phyloP scores from a whole-genome alignment of 2,329 filamentous ascomycete genomes.

The Fusarium anthophilum region DNA sequence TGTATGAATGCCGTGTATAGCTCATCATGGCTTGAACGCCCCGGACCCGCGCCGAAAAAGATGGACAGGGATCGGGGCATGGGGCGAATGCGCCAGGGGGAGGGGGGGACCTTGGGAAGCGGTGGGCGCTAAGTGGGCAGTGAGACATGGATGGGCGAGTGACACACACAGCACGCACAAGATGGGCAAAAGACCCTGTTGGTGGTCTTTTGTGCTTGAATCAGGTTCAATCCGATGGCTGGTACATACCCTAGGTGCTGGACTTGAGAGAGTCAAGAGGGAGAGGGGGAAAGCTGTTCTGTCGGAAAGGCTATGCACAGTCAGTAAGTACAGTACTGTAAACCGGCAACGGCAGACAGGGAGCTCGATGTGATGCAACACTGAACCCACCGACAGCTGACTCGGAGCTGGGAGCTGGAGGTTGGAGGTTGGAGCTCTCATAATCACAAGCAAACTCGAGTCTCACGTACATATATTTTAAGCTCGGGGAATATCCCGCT shows the following conservation, averaged over 20 bases:
- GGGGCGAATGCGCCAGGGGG: conserved; percentile 23
- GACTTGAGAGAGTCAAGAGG: neutral
- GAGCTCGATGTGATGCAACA: neutral
- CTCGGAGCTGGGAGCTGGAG: conserved; percentile 15
- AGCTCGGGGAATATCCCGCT: neutral
- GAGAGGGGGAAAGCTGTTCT: neutral
- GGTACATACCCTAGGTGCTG: neutral
- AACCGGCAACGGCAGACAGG: neutral
- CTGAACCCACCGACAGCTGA: conserved; percentile 11
- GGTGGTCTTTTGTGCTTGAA: conserved; percentile 4
- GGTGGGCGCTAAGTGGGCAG: conserved; percentile 41
- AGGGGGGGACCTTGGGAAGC: conserved; percentile 4
- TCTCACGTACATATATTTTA: neutral
- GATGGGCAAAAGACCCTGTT: conserved; percentile 31
- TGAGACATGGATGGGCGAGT: conserved; percentile 42
- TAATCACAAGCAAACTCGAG: conserved; percentile 21
- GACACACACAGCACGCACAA: conserved; percentile 30
- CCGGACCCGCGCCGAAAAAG: no score
- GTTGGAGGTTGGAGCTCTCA: neutral
- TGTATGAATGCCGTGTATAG: no score
- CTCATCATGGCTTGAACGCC: no score
- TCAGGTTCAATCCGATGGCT: conserved; percentile 1
- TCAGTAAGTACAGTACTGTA: no score
- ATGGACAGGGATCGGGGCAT: no score
- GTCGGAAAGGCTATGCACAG: neutral